phyloP scores from a whole-genome alignment of 305 asterid genomes.

The Fraxinus ornus region DNA sequence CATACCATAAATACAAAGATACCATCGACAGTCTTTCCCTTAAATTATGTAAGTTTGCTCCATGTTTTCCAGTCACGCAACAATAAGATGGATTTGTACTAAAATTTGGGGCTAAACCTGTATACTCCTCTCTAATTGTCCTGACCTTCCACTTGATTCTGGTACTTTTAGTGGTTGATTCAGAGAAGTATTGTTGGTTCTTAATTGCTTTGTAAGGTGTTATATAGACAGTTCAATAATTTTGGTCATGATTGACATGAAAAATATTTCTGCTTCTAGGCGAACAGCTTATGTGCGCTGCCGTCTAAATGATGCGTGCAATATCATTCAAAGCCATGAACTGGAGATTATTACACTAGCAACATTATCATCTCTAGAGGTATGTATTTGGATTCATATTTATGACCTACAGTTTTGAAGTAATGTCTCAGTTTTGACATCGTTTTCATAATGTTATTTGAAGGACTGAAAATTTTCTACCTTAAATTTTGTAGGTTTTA shows the following conservation, averaged over 20 bases:
- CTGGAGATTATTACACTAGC: slow-evolving; percentile 82
- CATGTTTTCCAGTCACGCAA: background rate
- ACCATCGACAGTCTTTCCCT: background rate
- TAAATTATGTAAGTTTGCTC: background rate
- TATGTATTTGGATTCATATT: slow-evolving; percentile 26
- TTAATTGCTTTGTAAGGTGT: background rate
- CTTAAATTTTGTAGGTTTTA: slow-evolving; percentile 45
- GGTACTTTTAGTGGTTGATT: background rate
- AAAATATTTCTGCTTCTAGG: slow-evolving; percentile 33
- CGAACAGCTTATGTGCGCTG: slow-evolving; percentile 70
- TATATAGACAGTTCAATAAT: background rate
- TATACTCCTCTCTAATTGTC: background rate
- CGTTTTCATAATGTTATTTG: background rate
- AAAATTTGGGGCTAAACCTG: background rate
- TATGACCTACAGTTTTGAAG: background rate
- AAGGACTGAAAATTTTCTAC: background rate
- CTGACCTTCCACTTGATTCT: background rate
- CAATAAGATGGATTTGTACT: background rate
- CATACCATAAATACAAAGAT: no score
- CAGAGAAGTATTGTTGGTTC: background rate
- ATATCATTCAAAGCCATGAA: slow-evolving; percentile 45
- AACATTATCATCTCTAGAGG: slow-evolving; percentile 61
- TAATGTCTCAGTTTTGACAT: background rate
- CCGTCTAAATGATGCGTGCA: slow-evolving; percentile 48
- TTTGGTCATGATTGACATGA: slow-evolving; percentile 5